phyloP scores from a whole-genome alignment of 139 green algal genomes.

The Picochlorum costavermella region DNA sequence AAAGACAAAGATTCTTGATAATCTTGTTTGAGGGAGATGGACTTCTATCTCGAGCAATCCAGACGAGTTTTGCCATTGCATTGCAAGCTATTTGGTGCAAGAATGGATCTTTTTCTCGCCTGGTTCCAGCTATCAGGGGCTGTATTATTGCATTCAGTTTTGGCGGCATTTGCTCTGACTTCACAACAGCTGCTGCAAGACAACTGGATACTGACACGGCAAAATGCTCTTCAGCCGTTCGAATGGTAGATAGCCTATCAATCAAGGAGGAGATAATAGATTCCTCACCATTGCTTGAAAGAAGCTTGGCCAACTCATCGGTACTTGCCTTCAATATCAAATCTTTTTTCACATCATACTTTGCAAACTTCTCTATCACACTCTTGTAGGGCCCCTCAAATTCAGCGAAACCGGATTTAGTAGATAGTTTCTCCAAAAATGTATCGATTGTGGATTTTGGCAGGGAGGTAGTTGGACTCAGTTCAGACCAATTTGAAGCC shows the following conservation, averaged over 20 bases:
- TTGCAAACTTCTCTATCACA: no score
- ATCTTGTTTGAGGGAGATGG: slow-evolving; percentile 82
- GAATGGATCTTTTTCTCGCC: slow-evolving; percentile 53
- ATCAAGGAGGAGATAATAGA: neutral
- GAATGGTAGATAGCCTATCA: slow-evolving; percentile 2
- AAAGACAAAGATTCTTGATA: slow-evolving; percentile 67
- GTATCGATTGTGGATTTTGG: no score
- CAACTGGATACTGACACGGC: slow-evolving; percentile 34
- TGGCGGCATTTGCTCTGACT: slow-evolving; percentile 45
- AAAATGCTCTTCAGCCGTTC: slow-evolving; percentile 40
- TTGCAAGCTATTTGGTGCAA: slow-evolving; percentile 48
- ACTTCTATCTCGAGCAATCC: slow-evolving; percentile 38
- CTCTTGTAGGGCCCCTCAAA: no score
- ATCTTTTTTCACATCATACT: no score
- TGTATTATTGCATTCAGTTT: slow-evolving; percentile 92
- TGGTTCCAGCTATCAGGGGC: slow-evolving; percentile 77
- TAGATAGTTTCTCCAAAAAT: no score
- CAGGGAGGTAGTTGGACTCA: no score
- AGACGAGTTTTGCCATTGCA: slow-evolving; percentile 66
- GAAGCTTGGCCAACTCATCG: no score
- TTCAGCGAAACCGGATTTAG: no score
- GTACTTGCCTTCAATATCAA: no score
- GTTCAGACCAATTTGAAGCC: no score
- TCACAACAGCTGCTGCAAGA: slow-evolving; percentile 53
- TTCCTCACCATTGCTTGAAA: no score